Base-by-base conservation (phyloP, 2,329 filamentous ascomycete species). In the Penicillium sclerotigenum region DNA sequence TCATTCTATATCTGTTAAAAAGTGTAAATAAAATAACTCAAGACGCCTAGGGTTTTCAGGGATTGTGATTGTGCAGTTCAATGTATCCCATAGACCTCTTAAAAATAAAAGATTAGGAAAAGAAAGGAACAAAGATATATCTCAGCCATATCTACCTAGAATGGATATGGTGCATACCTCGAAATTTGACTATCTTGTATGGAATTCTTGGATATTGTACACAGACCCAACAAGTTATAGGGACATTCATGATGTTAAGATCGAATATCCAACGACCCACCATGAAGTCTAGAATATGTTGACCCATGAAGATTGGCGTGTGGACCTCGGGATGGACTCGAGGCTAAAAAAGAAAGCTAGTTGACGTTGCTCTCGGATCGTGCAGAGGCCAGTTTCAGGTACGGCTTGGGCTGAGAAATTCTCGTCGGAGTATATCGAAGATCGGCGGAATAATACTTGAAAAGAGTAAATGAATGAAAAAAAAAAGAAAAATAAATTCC, bases 381-480 rank as follows among this genome's bases (percentile, higher is more conserved):
- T 64, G 58, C 53, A 64, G 53, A 59, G 57, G 29, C 43, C 54
- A 56, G 62, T 64, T 60, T 64, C 63, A 64, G 63, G 60, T 61
- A 62, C 60, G 51, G 45, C 33, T 47, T 51, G 36, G 42, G 29
- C 38, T 56, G 59, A 59, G 54, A 52, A 54, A 57, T 65, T 56
- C 47, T 49, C 53, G 49, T 54, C 60, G 60, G 60, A 64, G 62
- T 64, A 65, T 65, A 63, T 63, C 58, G 54, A 61, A 38, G 57
- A 58, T 58, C 58, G 62, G 59, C 60, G 52, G 40, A 46, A 51
- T 36, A 34, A 29, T 29, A 29, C 13, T 13, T 33, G 28, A 46
- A 42, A 42, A 33, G 28, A 38, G 37, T 28, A 48, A 40, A 24
- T 38, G 16, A 31, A 38, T n/a, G 26, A 20, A 8, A 38, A 22